Evolutionary conservation across 2,329 filamentous ascomycete genomes (phyloP).

Genomic region (Diaporthe caulivora): DNA sequence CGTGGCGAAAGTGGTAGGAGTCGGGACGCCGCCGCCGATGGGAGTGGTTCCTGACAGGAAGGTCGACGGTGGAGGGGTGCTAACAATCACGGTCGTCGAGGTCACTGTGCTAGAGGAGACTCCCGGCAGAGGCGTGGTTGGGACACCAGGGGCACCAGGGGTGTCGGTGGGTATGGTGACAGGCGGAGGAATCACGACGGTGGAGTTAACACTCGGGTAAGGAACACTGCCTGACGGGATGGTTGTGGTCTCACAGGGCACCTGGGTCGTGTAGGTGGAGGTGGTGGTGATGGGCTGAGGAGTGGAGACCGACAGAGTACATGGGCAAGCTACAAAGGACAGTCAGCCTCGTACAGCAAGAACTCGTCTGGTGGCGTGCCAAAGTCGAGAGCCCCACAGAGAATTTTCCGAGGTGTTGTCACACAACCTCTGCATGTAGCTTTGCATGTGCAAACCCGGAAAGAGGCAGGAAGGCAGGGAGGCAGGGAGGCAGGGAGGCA

Average conservation of each 20-base stretch:
- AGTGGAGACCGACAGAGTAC: constrained; percentile 54
- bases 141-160: constrained; percentile 16
- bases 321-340: constrained; percentile 59
- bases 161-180: constrained; percentile 36
- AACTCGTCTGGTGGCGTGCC: too few species aligned
- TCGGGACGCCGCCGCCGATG: constrained; percentile 30
- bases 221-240: constrained; percentile 33
- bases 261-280: constrained; percentile 40
- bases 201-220: constrained; percentile 34
- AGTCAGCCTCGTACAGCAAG: constrained; percentile 43
- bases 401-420: not conserved
- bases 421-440: not conserved
- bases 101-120: constrained; percentile 37
- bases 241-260: constrained; percentile 37
- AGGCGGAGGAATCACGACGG: constrained; percentile 33
- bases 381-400: not conserved
- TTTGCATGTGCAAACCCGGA: not conserved
- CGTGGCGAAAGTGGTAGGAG: constrained; percentile 20
- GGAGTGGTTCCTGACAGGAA: constrained; percentile 39
- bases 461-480: not conserved
- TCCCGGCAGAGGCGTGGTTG: constrained; percentile 32
- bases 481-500: not conserved
- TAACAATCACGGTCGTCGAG: constrained; percentile 39
- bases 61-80: constrained; percentile 41
- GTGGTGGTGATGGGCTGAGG: constrained; percentile 49